Evolutionary conservation across 1,284 basidiomycete species (phyloP), one percentile per base, ranked within the genome.

Genomic region (Ganoderma lingzhi): DNA sequence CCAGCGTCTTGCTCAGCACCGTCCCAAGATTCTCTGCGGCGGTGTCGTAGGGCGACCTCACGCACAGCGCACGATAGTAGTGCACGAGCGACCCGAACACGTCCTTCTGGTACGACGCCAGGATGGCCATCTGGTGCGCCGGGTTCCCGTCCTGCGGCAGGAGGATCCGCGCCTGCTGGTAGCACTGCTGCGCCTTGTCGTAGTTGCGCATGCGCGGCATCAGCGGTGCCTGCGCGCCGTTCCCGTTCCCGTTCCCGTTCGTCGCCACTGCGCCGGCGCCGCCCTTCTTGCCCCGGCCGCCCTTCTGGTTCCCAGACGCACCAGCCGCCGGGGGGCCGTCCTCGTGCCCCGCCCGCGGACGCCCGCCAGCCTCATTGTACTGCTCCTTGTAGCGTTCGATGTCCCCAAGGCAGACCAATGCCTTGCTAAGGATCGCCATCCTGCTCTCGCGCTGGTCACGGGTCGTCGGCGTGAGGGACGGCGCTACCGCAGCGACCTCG

Each of bases 101-200:
- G 80, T 98, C 96, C 71, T 87, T 87, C 75, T 92, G 85, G 80
- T 97, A 97, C 30, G 92, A 91, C 1, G 96, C 90, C 37, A 99
- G 87, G 62, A 99, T 96, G 0, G 97, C 97, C 37, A 99, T 89
- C 81, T 99, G 97, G 78, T 99, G 97, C 53, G 93, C 97, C 1
- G 97, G 90, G 76, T 97, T 96, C 12, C 95, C 95, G 66, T 89
- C 87, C 67, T 92, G 86, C 0, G 96, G 96, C n/a, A 93, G 83
- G 8, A 98, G 84, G 41, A 91, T 78, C 59, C 93, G 87, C 4
- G 96, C 96, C 73, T 94, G 92, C 71, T 95, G 89, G 80, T 98
- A 98, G 77, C 92, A 95, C 62, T 87, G 87, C 63, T 89, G 88
- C 0, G 96, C 94, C 73, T 88, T 91, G 41, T 88, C 86, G 78